A percentile compares a stretch with the other conserved stretches of the same genome.
Conservation (phyloP, 805 yeast species). For the Starmerella tilneyi region DNA sequence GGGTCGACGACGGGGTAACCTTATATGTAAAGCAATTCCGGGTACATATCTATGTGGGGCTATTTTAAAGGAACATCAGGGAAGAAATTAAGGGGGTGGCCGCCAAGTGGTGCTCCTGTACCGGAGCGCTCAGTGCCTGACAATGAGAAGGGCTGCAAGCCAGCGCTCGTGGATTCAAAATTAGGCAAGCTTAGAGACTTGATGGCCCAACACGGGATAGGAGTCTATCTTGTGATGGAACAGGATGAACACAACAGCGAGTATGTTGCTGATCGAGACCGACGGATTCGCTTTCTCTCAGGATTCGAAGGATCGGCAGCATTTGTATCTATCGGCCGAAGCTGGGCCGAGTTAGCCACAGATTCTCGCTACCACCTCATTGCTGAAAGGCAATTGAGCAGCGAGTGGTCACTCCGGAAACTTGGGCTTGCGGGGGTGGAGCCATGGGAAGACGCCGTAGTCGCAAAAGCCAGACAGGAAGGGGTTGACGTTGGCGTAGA, state of each 20-base stretch:
- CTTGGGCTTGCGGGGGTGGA: slow-evolving; percentile 64
- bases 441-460: slow-evolving; percentile 72
- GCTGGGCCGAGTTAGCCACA: slow-evolving; percentile 71
- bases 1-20: too few relatives aligned
- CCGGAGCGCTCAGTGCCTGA: too few relatives aligned
- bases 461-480: slow-evolving; percentile 41
- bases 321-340: slow-evolving; percentile 61
- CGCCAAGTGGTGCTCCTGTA: slow-evolving; percentile 5
- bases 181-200: slow-evolving; percentile 5
- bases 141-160: too few relatives aligned
- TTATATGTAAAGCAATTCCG: too few relatives aligned
- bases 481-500: slow-evolving; percentile 63
- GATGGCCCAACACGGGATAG: slow-evolving; percentile 55
- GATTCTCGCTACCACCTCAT: slow-evolving; percentile 93
- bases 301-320: slow-evolving; percentile 93
- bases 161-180: background rate
- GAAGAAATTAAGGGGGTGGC: background rate
- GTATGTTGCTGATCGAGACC: slow-evolving; percentile 72
- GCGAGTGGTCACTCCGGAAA: slow-evolving; percentile 67
- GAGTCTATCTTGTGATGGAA: slow-evolving; percentile 68
- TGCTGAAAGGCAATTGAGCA: slow-evolving; percentile 71
- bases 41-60: background rate
- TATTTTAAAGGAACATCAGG: slow-evolving; percentile 6
- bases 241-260: slow-evolving; percentile 94
- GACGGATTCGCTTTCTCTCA: slow-evolving; percentile 68